Percentiles rank a stretch among this genome's conserved stretches.
Conservation (phyloP, 2,329 filamentous ascomycete species). For the Ophiostoma triangulosporum region DNA sequence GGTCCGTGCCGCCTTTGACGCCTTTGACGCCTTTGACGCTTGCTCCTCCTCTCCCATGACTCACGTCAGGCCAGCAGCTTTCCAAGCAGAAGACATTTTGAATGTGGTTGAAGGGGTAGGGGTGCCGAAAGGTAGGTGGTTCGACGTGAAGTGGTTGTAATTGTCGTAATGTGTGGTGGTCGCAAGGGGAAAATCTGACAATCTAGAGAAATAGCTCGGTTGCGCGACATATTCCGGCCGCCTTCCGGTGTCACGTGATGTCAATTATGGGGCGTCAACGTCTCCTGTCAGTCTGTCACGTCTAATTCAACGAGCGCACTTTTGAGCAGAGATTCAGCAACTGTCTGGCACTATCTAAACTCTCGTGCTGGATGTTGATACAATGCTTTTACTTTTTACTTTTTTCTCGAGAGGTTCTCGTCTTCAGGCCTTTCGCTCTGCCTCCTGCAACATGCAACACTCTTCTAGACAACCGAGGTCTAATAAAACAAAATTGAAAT, state of each 20-base stretch:
- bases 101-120: constrained; percentile 18
- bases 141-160: constrained; percentile 2
- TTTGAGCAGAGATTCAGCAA: too few species aligned
- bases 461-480: constrained; percentile 4
- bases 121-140: background rate
- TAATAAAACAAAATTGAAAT: constrained; percentile 6
- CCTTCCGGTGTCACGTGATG: constrained; percentile 6
- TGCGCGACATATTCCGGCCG: constrained; percentile 12
- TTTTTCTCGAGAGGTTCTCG: background rate
- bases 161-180: constrained; percentile 18
- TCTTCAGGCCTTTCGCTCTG: background rate
- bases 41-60: constrained; percentile 24
- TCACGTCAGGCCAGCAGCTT: constrained; percentile 92
- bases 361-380: too few species aligned
- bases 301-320: background rate
- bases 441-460: background rate
- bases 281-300: background rate
- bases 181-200: constrained; percentile 9
- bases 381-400: constrained; percentile 5
- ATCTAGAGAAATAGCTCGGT: constrained; percentile 10
- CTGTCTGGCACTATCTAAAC: too few species aligned
- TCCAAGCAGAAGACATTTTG: constrained; percentile 97
- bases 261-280: background rate
- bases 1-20: background rate
- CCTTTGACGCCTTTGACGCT: background rate